Conservation (phyloP, 176 grass and related monocot species). For the Calamus simplicifolius region DNA sequence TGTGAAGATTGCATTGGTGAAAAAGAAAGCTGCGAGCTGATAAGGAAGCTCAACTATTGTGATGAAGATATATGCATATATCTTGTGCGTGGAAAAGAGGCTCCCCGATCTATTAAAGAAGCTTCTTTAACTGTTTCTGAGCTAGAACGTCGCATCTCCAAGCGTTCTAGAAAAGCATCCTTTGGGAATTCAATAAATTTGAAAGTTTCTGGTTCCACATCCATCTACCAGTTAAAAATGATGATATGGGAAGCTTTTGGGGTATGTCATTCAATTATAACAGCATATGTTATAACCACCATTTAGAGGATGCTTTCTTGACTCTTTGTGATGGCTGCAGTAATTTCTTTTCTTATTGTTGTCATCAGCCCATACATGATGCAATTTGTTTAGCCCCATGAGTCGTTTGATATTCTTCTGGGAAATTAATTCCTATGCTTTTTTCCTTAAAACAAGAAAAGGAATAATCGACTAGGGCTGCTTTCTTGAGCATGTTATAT, state of each 20-base stretch:
- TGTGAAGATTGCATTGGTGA: slow-evolving; percentile 96
- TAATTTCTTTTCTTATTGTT: too few relatives aligned
- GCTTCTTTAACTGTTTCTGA: slow-evolving; percentile 41
- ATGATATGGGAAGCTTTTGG: slow-evolving; percentile 99
- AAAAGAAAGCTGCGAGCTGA: slow-evolving; percentile 74
- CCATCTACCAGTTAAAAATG: slow-evolving; percentile 92
- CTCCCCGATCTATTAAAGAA: slow-evolving; percentile 85
- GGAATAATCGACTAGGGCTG: too few relatives aligned
- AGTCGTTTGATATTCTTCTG: too few relatives aligned
- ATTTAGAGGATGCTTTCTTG: too few relatives aligned
- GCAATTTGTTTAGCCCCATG: too few relatives aligned
- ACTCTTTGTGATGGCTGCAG: too few relatives aligned
- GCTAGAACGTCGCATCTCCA: slow-evolving; percentile 76
- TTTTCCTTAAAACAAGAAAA: too few relatives aligned
- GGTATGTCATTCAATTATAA: slow-evolving; percentile 39
- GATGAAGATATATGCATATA: slow-evolving; percentile 66
- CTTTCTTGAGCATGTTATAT: too few relatives aligned
- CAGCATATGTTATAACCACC: not conserved
- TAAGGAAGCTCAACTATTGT: slow-evolving; percentile 73
- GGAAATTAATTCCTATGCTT: too few relatives aligned
- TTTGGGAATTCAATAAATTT: slow-evolving; percentile 72
- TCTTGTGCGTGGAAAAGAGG: slow-evolving; percentile 93
- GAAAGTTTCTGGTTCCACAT: slow-evolving; percentile 84
- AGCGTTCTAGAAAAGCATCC: slow-evolving; percentile 69
- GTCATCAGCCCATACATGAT: too few relatives aligned